phyloP scores from a whole-genome alignment of 2,329 filamentous ascomycete genomes.

The Trichocomaceae sp. region DNA sequence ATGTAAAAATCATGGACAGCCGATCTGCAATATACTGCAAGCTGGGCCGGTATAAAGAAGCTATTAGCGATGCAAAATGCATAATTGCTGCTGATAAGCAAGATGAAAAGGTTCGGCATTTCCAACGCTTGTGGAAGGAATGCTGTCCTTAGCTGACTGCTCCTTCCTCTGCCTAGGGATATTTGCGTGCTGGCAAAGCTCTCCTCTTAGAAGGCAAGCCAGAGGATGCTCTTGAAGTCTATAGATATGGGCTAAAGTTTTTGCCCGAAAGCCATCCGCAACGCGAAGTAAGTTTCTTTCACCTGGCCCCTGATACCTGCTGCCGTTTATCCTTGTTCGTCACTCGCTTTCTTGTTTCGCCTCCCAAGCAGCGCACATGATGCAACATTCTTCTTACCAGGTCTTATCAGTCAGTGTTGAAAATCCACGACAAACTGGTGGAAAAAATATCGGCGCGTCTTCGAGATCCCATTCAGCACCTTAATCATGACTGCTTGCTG shows the following conservation, averaged over 20 bases:
- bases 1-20: slow-evolving; percentile 45
- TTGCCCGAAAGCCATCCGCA: slow-evolving; percentile 37
- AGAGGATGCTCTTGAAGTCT: slow-evolving; percentile 50
- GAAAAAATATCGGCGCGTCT: slow-evolving; percentile 1
- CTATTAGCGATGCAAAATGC: slow-evolving; percentile 50
- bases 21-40: slow-evolving; percentile 52
- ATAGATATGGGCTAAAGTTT: slow-evolving; percentile 51
- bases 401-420: background rate
- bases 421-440: slow-evolving; percentile 7
- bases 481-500: slow-evolving; percentile 11
- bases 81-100: slow-evolving; percentile 48
- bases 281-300: slow-evolving; percentile 19
- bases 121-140: too few species aligned
- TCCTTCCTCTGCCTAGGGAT: slow-evolving; percentile 35
- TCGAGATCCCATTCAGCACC: slow-evolving; percentile 2
- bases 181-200: slow-evolving; percentile 49
- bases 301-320: background rate
- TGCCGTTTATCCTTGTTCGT: too few species aligned
- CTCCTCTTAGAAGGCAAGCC: slow-evolving; percentile 43
- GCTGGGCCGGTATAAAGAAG: slow-evolving; percentile 44
- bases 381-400: background rate
- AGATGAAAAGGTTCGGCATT: slow-evolving; percentile 41
- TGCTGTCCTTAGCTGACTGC: background rate
- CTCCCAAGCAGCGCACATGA: background rate
- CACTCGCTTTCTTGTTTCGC: background rate